These are phyloP conservation scores for Claviceps sp. DNA, from an alignment of 2,329 filamentous ascomycete genomes.

Conservation along the genomic window DNA sequence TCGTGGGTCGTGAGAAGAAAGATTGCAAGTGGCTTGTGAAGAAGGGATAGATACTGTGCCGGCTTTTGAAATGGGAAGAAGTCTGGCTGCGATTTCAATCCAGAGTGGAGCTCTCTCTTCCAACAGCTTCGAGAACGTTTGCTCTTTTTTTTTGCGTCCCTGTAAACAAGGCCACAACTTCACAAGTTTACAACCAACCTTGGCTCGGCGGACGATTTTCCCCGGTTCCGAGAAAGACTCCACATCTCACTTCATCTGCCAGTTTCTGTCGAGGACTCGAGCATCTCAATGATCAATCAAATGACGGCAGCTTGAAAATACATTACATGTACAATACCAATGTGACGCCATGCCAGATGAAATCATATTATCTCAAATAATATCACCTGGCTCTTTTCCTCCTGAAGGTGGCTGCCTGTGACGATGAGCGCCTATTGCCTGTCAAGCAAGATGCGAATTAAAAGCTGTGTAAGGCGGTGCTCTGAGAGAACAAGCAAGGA, in stretches of 20 bases:
- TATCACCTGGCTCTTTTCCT: too few species aligned
- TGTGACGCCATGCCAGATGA: too few species aligned
- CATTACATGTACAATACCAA: too few species aligned
- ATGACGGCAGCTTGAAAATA: too few species aligned
- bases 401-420: too few species aligned
- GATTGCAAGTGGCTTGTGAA: not conserved
- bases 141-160: slow-evolving; percentile 16
- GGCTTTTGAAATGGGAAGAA: not conserved
- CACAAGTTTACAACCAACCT: not conserved
- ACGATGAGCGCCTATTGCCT: too few species aligned
- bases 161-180: not conserved
- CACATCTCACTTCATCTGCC: not conserved
- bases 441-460: too few species aligned
- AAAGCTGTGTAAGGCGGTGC: too few species aligned
- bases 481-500: too few species aligned
- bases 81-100: not conserved
- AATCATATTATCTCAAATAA: too few species aligned
- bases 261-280: too few species aligned
- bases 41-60: not conserved
- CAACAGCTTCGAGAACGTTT: slow-evolving; percentile 26
- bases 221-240: slow-evolving; percentile 17
- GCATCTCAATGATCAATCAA: too few species aligned
- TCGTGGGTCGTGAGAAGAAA: not conserved
- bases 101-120: slow-evolving; percentile 22
- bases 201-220: slow-evolving; percentile 18